phyloP scores from a whole-genome alignment of 108 stramenopile genomes.

The Cyclotella kingstonii region DNA sequence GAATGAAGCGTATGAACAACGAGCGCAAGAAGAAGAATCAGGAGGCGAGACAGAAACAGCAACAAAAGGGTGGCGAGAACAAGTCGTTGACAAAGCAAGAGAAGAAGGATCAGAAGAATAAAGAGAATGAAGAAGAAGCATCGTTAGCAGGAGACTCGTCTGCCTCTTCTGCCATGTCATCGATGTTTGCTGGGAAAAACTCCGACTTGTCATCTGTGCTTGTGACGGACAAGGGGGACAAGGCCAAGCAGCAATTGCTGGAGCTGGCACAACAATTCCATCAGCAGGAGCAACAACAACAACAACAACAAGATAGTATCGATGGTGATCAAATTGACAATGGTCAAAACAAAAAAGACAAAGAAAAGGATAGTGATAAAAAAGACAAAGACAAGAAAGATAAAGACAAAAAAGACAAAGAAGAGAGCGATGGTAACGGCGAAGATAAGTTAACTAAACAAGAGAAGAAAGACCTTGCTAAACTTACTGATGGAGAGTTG shows the following conservation, averaged over 20 bases:
- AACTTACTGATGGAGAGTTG: neutral
- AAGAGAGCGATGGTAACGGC: neutral
- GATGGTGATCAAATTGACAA: neutral
- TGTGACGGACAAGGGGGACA: no score
- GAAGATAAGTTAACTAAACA: neutral
- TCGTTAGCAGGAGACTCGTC: no score
- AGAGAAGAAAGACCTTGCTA: neutral
- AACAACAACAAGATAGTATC: no score
- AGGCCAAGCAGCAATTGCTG: no score
- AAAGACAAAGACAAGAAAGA: slow-evolving; percentile 1
- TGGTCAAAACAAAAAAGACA: neutral
- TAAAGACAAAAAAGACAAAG: neutral
- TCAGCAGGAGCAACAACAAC: no score
- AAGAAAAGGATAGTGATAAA: neutral
- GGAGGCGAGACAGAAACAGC: neutral
- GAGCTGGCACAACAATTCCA: no score
- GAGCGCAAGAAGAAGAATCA: slow-evolving; percentile 3
- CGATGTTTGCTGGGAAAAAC: no score
- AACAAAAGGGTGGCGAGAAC: neutral
- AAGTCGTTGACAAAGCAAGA: slow-evolving; percentile 8
- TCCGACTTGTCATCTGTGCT: no score
- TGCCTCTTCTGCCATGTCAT: no score
- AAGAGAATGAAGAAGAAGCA: neutral
- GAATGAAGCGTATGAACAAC: neutral
- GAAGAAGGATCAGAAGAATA: slow-evolving; percentile 7